These are phyloP conservation scores for Acacia melanoxylon DNA, from an alignment of 306 rosid species.

Conservation along the genomic window DNA sequence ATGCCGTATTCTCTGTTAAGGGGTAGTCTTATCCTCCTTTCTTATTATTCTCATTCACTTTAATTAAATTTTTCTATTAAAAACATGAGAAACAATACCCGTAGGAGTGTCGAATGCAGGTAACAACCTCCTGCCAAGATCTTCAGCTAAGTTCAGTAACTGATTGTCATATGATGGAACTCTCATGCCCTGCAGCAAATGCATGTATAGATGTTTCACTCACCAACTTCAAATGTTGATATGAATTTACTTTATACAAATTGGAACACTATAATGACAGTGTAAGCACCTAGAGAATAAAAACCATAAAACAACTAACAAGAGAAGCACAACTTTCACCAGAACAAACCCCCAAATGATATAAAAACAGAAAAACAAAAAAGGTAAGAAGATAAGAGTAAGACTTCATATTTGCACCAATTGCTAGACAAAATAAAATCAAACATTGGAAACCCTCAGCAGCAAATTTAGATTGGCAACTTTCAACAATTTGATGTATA, in stretches of 20 bases:
- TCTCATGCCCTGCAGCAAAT: conserved; percentile 75
- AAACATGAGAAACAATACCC: conserved; percentile 47
- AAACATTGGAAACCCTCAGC: background rate
- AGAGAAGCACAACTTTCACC: background rate
- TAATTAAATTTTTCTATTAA: background rate
- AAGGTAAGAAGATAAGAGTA: background rate
- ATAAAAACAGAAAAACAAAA: background rate
- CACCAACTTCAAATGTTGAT: conserved; percentile 15
- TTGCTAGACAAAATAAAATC: background rate
- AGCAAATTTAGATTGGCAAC: background rate
- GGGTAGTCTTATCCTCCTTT: background rate
- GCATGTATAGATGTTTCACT: background rate
- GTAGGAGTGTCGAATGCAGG: conserved; percentile 99
- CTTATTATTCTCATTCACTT: background rate
- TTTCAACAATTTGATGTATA: background rate
- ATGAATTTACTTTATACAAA: background rate
- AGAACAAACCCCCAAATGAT: background rate
- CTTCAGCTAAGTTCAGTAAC: conserved; percentile 84
- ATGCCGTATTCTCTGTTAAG: background rate
- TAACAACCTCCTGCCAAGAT: conserved; percentile 83
- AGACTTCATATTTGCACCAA: background rate
- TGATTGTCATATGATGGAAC: conserved; percentile 78
- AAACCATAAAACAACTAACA: background rate
- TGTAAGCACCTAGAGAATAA: conserved; percentile 6
- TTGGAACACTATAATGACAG: conserved; percentile 1